These are phyloP conservation scores for Macrophomina pseudophaseolina DNA, from an alignment of 2,329 filamentous ascomycete species.

Conservation along the genomic window DNA sequence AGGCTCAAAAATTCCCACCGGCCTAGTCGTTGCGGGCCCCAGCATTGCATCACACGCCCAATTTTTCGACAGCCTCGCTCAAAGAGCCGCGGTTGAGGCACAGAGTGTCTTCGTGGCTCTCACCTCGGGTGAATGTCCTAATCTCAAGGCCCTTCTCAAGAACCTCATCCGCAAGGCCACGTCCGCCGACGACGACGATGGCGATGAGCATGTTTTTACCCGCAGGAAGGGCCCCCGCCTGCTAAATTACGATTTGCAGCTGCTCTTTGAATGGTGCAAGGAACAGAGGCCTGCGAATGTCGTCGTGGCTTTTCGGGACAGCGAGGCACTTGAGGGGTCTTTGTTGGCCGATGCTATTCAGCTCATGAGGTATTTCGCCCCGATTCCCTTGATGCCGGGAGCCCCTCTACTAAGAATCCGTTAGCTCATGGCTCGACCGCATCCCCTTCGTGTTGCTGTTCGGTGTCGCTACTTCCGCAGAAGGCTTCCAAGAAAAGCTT, in stretches of 20 bases:
- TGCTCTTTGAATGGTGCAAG: slow-evolving; percentile 66
- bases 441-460: slow-evolving; percentile 80
- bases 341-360: slow-evolving; percentile 74
- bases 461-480: slow-evolving; percentile 80
- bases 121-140: slow-evolving; percentile 72
- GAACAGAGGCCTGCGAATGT: slow-evolving; percentile 63
- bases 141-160: slow-evolving; percentile 74
- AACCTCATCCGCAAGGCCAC: slow-evolving; percentile 73
- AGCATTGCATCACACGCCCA: slow-evolving; percentile 77
- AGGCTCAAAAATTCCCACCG: slow-evolving; percentile 64
- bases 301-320: slow-evolving; percentile 77
- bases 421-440: slow-evolving; percentile 71
- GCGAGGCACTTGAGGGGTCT: slow-evolving; percentile 76
- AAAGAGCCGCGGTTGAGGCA: neutral
- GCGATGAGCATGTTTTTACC: slow-evolving; percentile 42
- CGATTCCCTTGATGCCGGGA: neutral
- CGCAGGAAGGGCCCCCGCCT: slow-evolving; percentile 64
- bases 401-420: slow-evolving; percentile 32
- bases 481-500: slow-evolving; percentile 76
- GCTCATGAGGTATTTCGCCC: slow-evolving; percentile 66
- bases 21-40: slow-evolving; percentile 77
- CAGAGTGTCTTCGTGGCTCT: slow-evolving; percentile 67
- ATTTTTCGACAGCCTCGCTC: slow-evolving; percentile 63
- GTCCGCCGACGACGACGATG: slow-evolving; percentile 60
- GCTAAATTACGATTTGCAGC: slow-evolving; percentile 79